A percentile compares a stretch with the other conserved stretches of the same genome.
phyloP scores from a whole-genome alignment of 2,329 filamentous ascomycete genomes.

The Cucurbitaria berberidis region DNA sequence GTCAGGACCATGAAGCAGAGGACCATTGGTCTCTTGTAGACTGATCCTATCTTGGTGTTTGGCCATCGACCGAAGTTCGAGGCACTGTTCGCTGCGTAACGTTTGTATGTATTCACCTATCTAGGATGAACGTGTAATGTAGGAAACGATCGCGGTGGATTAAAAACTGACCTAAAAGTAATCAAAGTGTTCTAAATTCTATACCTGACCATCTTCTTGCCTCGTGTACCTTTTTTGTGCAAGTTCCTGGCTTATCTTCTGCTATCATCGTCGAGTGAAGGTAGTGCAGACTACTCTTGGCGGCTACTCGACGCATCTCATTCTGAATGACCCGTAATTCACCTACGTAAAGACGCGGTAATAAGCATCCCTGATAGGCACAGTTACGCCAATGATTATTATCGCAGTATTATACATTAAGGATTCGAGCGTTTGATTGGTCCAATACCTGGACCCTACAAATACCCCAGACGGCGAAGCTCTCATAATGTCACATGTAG shows the following conservation, averaged over 20 bases:
- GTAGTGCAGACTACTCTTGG: no score
- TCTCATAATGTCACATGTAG: background rate
- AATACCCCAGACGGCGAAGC: background rate
- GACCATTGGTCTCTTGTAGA: conserved; percentile 39
- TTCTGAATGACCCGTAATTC: background rate
- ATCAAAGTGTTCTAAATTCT: conserved; percentile 48
- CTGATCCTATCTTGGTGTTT: background rate
- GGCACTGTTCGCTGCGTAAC: background rate
- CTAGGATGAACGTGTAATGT: background rate
- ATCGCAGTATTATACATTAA: background rate
- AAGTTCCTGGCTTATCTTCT: no score
- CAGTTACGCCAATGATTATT: background rate
- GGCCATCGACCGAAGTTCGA: background rate
- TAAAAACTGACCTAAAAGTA: conserved; percentile 47
- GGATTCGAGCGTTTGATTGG: background rate
- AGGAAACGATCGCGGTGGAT: background rate
- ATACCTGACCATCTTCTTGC: background rate
- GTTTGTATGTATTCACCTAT: background rate
- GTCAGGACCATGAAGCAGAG: conserved; percentile 43
- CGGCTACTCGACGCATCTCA: no score
- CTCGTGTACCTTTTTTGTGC: background rate
- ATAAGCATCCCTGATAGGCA: no score
- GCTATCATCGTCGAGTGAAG: no score
- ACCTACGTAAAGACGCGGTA: background rate
- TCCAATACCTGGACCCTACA: background rate